Base-by-base conservation (phyloP, 257 asterid genomes). In the Forsythia viridissima region DNA sequence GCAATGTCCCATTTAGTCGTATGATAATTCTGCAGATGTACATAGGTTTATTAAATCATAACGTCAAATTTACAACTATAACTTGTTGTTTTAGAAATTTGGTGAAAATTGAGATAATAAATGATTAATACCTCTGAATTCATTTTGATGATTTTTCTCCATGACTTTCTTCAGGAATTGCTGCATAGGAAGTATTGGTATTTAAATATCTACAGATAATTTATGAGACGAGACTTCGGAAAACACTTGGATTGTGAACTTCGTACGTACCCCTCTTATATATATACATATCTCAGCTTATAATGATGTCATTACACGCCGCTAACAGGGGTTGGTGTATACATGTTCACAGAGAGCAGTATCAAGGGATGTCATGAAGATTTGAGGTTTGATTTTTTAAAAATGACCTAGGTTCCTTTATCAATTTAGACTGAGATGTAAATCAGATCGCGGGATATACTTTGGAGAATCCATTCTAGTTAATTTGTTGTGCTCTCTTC, bases 381-480 rank as follows among this genome's bases (percentile, higher is more conserved):
- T 77, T 81, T 78, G 86, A 85, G 82, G 88, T 82, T 81, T 82
- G 87, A 67, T 82, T 87, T 30, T 82, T 82, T 73, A 74, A 74
- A 80, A 71, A 84, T 88, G 84, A 85, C 81, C 76, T 89, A 86
- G 94, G 87, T 73, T 89, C 87, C 77, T 72, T 77, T 79, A 72
- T 87, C 83, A 76, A 82, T 85, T 88, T 81, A 65, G 82, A 79
- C 89, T 81, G 92, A 89, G 97, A 85, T 87, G 93, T 87, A 86
- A 75, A 88, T 89, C 88, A 87, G 88, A 80, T 83, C 82, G 88
- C 90, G 87, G 90, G 90, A 87, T 85, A 89, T 87, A 83, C 86
- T 80, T 78, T 71, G 76, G 86, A 80, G 76, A 89, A 82, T 87
- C 88, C 84, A 77, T 77, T 85, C 85, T 81, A 84, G 90, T 80